Evolutionary conservation across 768 basidiomycete species (phyloP).

Genomic region (Suillus brevipes): DNA sequence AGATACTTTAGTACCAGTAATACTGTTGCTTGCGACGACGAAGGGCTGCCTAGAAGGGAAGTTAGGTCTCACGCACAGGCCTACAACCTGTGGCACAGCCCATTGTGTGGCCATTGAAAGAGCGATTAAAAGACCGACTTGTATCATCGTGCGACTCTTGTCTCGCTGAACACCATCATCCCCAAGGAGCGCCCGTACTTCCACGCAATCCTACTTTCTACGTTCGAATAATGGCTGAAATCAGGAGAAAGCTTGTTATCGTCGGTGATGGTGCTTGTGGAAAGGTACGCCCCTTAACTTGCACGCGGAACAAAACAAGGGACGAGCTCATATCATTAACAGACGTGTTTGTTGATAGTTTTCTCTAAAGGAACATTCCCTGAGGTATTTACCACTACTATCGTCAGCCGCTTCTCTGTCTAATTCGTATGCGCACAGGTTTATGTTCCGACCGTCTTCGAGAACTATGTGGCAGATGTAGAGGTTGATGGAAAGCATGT

Average conservation of each 20-base stretch:
- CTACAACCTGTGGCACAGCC: conserved; percentile 33
- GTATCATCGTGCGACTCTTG: conserved; percentile 40
- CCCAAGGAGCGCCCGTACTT: conserved; percentile 35
- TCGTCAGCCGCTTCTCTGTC: conserved; percentile 5
- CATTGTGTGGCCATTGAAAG: conserved; percentile 28
- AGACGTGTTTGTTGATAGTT: conserved; percentile 94
- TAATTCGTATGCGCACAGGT: conserved; percentile 53
- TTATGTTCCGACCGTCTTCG: conserved; percentile 98
- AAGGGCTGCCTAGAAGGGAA: background rate
- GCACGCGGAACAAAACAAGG: conserved; percentile 9
- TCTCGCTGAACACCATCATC: conserved; percentile 40
- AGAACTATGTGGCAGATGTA: conserved; percentile 99
- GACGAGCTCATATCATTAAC: conserved; percentile 21
- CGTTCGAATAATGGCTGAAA: conserved; percentile 80
- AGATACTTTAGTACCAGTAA: background rate
- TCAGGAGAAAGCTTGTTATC: conserved; percentile 98
- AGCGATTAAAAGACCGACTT: conserved; percentile 35
- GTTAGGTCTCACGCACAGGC: conserved; percentile 18
- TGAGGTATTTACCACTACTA: conserved; percentile 56
- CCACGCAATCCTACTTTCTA: conserved; percentile 34
- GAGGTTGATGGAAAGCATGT: conserved; percentile 99
- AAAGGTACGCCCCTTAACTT: conserved; percentile 56
- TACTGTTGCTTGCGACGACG: background rate
- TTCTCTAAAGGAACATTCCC: conserved; percentile 97
- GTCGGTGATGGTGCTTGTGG: conserved; percentile 98